Conservation (phyloP, 169 alveolate genomes). For the Plasmodium ovale region DNA sequence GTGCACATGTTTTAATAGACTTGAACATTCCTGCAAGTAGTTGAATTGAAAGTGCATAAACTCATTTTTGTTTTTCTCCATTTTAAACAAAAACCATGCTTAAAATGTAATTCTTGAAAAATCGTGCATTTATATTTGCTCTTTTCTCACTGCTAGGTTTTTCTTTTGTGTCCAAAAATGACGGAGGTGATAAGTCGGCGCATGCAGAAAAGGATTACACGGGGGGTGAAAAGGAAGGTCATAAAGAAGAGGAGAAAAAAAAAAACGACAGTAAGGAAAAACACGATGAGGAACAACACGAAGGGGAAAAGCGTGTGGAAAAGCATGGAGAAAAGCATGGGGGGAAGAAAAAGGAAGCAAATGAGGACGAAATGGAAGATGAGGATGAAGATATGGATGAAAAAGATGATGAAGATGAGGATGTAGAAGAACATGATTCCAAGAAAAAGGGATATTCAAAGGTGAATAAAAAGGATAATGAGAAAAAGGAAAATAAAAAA, state of each 20-base stretch:
- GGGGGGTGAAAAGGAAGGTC: slow-evolving; percentile 7
- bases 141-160: slow-evolving; percentile 8
- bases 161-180: slow-evolving; percentile 35
- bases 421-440: not conserved
- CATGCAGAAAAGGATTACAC: slow-evolving; percentile 12
- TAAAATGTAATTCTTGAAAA: too few relatives aligned
- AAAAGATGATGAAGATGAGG: slow-evolving; percentile 19
- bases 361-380: not conserved
- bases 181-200: slow-evolving; percentile 1
- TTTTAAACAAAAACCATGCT: too few relatives aligned
- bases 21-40: too few relatives aligned
- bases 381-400: not conserved
- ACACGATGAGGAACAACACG: not conserved
- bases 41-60: too few relatives aligned
- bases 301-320: not conserved
- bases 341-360: not conserved
- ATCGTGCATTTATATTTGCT: too few relatives aligned
- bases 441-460: not conserved
- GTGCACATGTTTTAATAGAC: not conserved
- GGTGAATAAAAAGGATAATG: not conserved
- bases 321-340: not conserved
- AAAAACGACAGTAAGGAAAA: slow-evolving; percentile 16
- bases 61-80: too few relatives aligned
- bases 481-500: slow-evolving; percentile 11
- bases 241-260: too few relatives aligned